Base-by-base conservation (phyloP, 2,329 filamentous ascomycete genomes). In the Pseudogymnoascus sp. region DNA sequence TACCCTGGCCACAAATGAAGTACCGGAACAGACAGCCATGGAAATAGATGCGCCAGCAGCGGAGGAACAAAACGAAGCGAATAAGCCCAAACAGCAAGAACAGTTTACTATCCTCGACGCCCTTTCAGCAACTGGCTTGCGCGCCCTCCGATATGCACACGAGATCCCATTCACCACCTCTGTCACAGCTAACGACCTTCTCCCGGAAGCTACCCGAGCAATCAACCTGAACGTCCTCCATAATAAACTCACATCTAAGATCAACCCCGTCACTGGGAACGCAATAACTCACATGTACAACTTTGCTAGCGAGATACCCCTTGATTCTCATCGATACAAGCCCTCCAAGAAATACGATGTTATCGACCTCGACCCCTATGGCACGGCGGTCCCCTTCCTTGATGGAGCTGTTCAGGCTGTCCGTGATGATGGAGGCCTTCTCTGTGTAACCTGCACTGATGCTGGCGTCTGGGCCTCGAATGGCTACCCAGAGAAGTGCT, bases 371-470 rank as follows among this genome's bases (percentile, higher is more conserved):
- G 95, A 99, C 73, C 95, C 95, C 0, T 99, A 99, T 71, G 95
- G 95, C 43, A 96, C 91, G 0, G 95, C 93, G 0, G 91, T 90
- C 8, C 90, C 91, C 1, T 99, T 99, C 75, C 83, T 99, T 62
- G 95, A 99, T 73, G 87, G 91, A 1, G 92, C 95, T 1, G 80
- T 99, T 7, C 93, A 97, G 76, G 86, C 90, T 1, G 84, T 97
- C 6, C 86, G 83, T 59, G 84, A 89, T 67, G 91, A 97, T 69
- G 93, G 93, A 1, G 95, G 95, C 3, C 80, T 99, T 40, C 82
- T 99, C 3, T 97, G 93, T 73, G 89, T 99, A 4, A 99, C 95
- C 1, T 99, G 95, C 76, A 99, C 95, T 0, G 95, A 99, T 75
- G 93, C 93, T 8, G 92, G 90, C 8, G 91, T 99, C 2, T 99